These are phyloP conservation scores for Penicillium corylophilum DNA, from an alignment of 2,329 filamentous ascomycete species.

Conservation along the genomic window DNA sequence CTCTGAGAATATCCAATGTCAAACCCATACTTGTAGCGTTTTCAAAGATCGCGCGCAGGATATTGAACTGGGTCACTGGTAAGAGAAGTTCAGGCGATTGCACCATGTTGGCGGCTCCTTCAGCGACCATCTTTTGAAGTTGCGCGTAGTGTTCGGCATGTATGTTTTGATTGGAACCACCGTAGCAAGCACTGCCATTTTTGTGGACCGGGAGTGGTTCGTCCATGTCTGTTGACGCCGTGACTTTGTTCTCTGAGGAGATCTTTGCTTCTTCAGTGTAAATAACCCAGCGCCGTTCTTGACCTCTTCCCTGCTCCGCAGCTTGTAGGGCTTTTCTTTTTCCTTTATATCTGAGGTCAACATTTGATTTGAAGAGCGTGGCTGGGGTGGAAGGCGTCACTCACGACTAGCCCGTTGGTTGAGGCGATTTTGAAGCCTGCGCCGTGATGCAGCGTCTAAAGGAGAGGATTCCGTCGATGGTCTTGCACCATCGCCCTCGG, in stretches of 20 bases:
- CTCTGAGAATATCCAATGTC: constrained; percentile 10
- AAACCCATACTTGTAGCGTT: constrained; percentile 18
- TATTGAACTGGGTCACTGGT: constrained; percentile 7
- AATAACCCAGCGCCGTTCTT: constrained; percentile 14
- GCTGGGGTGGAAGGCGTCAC: not conserved
- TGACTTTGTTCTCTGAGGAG: not conserved
- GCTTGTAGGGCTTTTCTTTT: constrained; percentile 11
- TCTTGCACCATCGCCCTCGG: not conserved
- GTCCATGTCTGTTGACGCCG: not conserved
- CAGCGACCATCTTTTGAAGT: not conserved
- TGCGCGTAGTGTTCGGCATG: not conserved
- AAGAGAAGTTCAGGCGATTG: not conserved
- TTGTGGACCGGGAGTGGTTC: not conserved
- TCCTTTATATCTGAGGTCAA: constrained; percentile 5
- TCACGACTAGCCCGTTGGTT: constrained; percentile 25
- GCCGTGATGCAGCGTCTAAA: constrained; percentile 9
- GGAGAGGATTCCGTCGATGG: not conserved
- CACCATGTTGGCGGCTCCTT: not conserved
- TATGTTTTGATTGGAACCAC: not conserved
- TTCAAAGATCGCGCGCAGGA: constrained; percentile 9
- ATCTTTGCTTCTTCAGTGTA: constrained; percentile 9
- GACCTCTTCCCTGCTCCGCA: not conserved
- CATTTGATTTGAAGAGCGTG: not conserved
- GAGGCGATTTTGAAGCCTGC: constrained; percentile 23
- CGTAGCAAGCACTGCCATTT: not conserved